Base-by-base conservation (phyloP, 2,329 filamentous ascomycete genomes). In the Colletotrichum sp. region DNA sequence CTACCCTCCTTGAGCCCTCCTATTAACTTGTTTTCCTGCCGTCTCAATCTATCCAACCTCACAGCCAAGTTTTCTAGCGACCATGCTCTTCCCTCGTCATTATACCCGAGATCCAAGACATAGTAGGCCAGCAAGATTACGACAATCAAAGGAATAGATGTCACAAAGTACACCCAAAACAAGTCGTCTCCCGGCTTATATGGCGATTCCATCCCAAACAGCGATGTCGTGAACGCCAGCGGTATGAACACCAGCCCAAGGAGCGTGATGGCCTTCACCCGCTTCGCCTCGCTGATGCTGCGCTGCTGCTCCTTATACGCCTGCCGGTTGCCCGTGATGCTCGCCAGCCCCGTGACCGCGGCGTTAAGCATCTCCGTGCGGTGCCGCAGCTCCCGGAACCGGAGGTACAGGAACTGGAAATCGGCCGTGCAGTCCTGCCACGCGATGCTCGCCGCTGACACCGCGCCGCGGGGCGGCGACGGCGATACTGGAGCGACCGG, bases 161-260 rank as follows among this genome's bases (percentile, higher is more conserved):
- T 71, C n/a, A 69, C 77, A 52, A 79, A 79, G 60, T 80, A 80
- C 28, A 77, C 60, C 79, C 77, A 78, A 60, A 81, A 80, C 16
- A 69, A 6, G 1, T 65, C 34, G 16, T 72, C 75, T 16, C 79
- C 80, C 2, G 79, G 78, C 6, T 63, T 63, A 67, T 77, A 80
- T 9, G 79, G 75, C 28, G 77, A 30, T 15, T 78, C 71, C 77
- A 81, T 80, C 71, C 78, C 79, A 68, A 80, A 81, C 15, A 80
- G 48, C 7, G 76, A 77, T 22, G 74, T 71, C 15, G 72, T 76
- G 69, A 78, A 80, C 48, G 79, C 77, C 60, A 80, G 72, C 26
- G 78, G 80, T 55, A 81, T 77, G 44, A 81, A 81, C 8, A 80
- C 72, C 39, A 80, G 77, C 4, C 80, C 79, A 8, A 81, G 72